Percentiles rank a stretch among this genome's conserved stretches.
Evolutionary conservation across 129 eudicot species (phyloP).

Genomic region (sunflower (Helianthus annuus)): DNA sequence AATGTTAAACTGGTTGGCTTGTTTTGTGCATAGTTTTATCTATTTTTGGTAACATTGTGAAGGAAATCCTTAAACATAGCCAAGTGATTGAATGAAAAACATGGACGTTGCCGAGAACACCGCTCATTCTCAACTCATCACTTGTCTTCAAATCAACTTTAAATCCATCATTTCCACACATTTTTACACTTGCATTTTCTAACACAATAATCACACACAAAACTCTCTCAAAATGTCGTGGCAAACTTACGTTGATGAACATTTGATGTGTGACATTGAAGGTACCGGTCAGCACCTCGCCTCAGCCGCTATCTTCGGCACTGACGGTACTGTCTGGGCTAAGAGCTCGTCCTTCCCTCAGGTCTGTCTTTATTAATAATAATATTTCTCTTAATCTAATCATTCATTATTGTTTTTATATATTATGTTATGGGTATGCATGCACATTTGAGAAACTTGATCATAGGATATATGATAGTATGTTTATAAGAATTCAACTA

Average conservation of each 20-base stretch:
- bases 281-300: slow-evolving; percentile 62
- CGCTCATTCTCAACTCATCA: slow-evolving; percentile 1
- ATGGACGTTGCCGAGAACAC: neutral
- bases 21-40: neutral
- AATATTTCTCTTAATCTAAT: too few relatives aligned
- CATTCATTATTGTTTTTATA: too few relatives aligned
- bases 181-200: slow-evolving; percentile 20
- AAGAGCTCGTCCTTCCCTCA: slow-evolving; percentile 61
- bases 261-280: slow-evolving; percentile 79
- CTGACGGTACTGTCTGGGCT: slow-evolving; percentile 75
- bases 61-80: neutral
- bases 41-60: neutral
- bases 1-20: neutral
- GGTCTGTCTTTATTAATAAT: slow-evolving; percentile 22
- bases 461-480: neutral
- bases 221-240: slow-evolving; percentile 62
- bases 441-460: neutral
- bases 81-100: neutral
- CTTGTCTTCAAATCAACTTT: slow-evolving; percentile 8
- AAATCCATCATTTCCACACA: slow-evolving; percentile 18
- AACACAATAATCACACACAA: neutral
- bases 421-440: neutral
- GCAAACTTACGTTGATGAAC: slow-evolving; percentile 88
- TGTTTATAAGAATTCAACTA: slow-evolving; percentile 6
- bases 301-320: slow-evolving; percentile 74